Base-by-base conservation (phyloP, 164 flowering plant genomes). In the Hamamelis virginiana region DNA sequence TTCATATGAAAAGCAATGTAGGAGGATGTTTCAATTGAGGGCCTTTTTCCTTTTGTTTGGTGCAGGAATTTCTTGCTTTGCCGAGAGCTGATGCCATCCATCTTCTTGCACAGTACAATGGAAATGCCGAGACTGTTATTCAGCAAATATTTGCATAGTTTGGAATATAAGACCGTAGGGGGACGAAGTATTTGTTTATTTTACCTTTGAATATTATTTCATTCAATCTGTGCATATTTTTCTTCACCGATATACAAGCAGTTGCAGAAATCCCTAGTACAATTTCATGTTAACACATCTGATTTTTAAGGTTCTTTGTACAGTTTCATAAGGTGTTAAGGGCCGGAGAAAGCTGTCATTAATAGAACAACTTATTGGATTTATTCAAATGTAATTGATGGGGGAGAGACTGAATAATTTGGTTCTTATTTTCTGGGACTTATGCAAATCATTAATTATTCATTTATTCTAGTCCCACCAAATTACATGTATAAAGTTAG, bases 41-140 rank as follows among this genome's bases (percentile, higher is more conserved):
- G 4, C 11, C 26, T 0, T 15, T 0, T 33, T 5, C 33, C n/a
- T 15, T 18, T 3, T 4, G n/a, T 28, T 65, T 69, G 63, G 21
- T 82, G 78, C 96, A 96, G 99, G 99, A 96, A 70, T 96, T 96
- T 81, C 95, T 93, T 52, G 99, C 98, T 46, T 80, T 96, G 80
- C 97, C 99, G 1, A 85, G 99, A 82, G 96, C 98, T 1, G 98
- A 92, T 76, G 99, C 99, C 9, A 96, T 96, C 71, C 97, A 93
- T 75, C 97, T 93, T 64, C 87, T 96, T 56, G 87, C 89, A 3
- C 96, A 93, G 70, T 91, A 89, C 78, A 88, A 90, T 69, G 97
- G 99, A 46, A 89, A 89, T 79, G 98, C 99, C 0, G 99, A 96
- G 82, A 82, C 89, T 22, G 98, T 89, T 23, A 96, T 96, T 60